Conservation (phyloP, 2,329 filamentous ascomycete species). For the Boeremia lycopersici region DNA sequence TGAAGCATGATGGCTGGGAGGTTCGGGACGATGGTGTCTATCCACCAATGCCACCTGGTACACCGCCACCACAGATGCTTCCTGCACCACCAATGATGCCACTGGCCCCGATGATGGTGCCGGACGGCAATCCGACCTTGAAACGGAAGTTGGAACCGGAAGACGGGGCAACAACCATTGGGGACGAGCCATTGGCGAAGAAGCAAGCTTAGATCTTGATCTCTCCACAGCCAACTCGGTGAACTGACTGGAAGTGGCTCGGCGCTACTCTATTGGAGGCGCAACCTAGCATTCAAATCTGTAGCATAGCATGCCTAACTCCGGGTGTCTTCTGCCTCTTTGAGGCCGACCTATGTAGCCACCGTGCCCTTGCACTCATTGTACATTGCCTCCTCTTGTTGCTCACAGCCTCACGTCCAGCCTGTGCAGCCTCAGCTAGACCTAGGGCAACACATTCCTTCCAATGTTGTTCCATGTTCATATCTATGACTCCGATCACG, state of each 20-base stretch:
- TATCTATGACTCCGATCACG: not conserved
- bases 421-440: not conserved
- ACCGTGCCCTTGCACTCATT: not conserved
- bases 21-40: slow-evolving; percentile 37
- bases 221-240: not conserved
- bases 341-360: not conserved
- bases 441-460: not conserved
- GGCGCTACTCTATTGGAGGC: not conserved
- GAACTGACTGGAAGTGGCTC: not conserved
- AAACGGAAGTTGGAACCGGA: slow-evolving; percentile 34
- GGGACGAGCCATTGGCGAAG: slow-evolving; percentile 12
- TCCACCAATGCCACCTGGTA: slow-evolving; percentile 35
- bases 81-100: slow-evolving; percentile 26
- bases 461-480: not conserved
- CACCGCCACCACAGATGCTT: slow-evolving; percentile 22
- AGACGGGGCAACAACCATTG: not conserved
- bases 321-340: not conserved
- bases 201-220: slow-evolving; percentile 4
- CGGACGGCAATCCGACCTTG: slow-evolving; percentile 16
- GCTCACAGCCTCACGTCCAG: not conserved
- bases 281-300: not conserved
- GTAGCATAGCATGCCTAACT: not conserved
- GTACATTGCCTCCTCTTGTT: not conserved
- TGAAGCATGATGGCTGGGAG: slow-evolving; percentile 72
- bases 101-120: slow-evolving; percentile 10